Conservation (phyloP, 805 yeast species). For the Yarrowia alimentaria region DNA sequence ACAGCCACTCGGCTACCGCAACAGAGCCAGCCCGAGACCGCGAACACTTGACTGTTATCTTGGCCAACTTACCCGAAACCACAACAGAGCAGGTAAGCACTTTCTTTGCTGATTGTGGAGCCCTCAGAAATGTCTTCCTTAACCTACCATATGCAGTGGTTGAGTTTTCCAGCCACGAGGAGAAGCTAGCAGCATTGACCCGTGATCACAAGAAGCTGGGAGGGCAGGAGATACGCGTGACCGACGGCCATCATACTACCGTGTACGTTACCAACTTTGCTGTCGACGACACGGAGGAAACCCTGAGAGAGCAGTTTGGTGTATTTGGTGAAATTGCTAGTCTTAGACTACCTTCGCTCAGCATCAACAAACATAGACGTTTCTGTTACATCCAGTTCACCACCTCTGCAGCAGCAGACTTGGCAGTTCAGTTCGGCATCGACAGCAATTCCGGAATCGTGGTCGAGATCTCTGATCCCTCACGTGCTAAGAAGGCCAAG, state of each 20-base stretch:
- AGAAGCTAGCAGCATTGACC: constrained; percentile 11
- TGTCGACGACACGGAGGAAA: background rate
- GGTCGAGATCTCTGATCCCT: constrained; percentile 20
- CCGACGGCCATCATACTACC: constrained; percentile 9
- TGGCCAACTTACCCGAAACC: constrained; percentile 3
- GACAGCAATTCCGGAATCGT: constrained; percentile 6
- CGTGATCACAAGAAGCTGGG: constrained; percentile 15
- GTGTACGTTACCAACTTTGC: constrained; percentile 25
- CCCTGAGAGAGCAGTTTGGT: constrained; percentile 10
- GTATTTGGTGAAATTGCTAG: constrained; percentile 22
- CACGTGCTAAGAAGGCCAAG: constrained; percentile 18
- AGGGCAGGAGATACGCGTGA: constrained; percentile 8
- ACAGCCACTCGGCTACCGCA: background rate
- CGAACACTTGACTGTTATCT: constrained; percentile 13
- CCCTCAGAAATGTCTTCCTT: constrained; percentile 4
- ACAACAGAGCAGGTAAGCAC: background rate
- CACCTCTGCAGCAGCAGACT: background rate
- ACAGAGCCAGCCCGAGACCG: constrained; percentile 2
- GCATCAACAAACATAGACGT: constrained; percentile 14
- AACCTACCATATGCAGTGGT: constrained; percentile 14
- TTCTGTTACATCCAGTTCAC: constrained; percentile 24
- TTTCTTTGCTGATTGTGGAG: constrained; percentile 17
- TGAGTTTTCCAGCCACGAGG: constrained; percentile 9
- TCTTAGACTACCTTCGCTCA: constrained; percentile 19
- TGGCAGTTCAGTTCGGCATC: constrained; percentile 11